Conservation (phyloP, 202 grass and related monocot genomes). For the Setaria viridis region DNA sequence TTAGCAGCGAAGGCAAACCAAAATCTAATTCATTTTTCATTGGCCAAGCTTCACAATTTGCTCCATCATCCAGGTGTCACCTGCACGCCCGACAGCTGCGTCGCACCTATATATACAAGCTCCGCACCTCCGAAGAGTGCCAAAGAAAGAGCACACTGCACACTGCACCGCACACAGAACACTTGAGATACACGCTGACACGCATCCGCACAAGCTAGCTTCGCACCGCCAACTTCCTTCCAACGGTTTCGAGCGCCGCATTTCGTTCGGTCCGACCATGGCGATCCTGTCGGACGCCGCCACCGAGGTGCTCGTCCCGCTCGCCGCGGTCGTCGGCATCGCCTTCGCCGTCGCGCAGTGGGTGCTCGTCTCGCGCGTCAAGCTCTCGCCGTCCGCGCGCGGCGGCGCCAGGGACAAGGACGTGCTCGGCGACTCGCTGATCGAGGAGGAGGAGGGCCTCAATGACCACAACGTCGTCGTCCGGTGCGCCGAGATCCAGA, state of each 20-base stretch:
- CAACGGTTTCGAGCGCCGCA: background rate
- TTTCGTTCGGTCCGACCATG: slow-evolving; percentile 6
- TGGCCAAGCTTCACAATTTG: no score
- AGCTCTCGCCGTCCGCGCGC: slow-evolving; percentile 47
- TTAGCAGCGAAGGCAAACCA: no score
- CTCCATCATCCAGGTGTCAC: background rate
- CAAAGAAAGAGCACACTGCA: background rate
- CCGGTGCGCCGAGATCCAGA: slow-evolving; percentile 73
- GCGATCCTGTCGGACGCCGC: slow-evolving; percentile 60
- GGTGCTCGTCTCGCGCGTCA: slow-evolving; percentile 65
- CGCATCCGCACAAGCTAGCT: background rate
- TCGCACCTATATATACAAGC: slow-evolving; percentile 17
- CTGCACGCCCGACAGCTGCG: background rate
- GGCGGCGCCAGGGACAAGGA: slow-evolving; percentile 38
- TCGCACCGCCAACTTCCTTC: background rate
- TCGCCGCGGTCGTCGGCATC: slow-evolving; percentile 60
- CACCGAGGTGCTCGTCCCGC: slow-evolving; percentile 60
- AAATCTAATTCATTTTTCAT: no score
- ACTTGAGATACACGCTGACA: background rate
- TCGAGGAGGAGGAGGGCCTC: slow-evolving; percentile 79
- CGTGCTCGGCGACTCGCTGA: slow-evolving; percentile 50
- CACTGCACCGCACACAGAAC: background rate
- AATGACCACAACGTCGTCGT: slow-evolving; percentile 72
- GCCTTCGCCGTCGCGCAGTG: slow-evolving; percentile 67
- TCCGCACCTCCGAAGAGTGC: background rate